Conservation (phyloP, 1,284 basidiomycete genomes). For the Heterobasidion irregulare region DNA sequence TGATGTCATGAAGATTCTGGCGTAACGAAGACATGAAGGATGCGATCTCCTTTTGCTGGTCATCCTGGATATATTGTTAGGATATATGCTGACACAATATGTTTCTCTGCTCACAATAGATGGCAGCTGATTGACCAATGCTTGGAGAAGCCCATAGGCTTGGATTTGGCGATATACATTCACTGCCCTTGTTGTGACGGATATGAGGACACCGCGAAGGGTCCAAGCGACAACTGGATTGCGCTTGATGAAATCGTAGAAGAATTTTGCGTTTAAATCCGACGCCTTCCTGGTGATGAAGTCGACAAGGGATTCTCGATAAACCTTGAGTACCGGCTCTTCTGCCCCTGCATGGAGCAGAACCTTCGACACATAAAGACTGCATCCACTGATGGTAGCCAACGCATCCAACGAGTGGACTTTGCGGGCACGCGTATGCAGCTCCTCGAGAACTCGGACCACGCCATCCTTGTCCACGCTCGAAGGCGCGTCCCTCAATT, state of each 20-base stretch:
- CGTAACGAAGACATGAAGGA: conserved; percentile 28
- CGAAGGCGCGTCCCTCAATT: conserved; percentile 61
- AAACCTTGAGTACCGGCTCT: conserved; percentile 41
- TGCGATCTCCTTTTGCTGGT: conserved; percentile 15
- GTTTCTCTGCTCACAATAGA: conserved; percentile 31
- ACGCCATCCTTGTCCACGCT: conserved; percentile 38
- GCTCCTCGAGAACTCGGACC: conserved; percentile 44
- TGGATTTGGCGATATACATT: conserved; percentile 76
- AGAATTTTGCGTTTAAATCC: conserved; percentile 65
- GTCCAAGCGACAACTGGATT: conserved; percentile 64
- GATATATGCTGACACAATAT: not conserved
- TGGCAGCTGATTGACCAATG: conserved; percentile 56
- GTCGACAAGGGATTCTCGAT: conserved; percentile 67
- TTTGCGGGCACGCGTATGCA: conserved; percentile 73
- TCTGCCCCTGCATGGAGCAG: conserved; percentile 40
- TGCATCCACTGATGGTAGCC: conserved; percentile 57
- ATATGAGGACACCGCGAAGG: conserved; percentile 52
- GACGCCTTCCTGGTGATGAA: conserved; percentile 81
- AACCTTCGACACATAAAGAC: conserved; percentile 64
- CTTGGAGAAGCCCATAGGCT: conserved; percentile 65
- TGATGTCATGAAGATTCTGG: conserved; percentile 38
- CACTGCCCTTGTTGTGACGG: conserved; percentile 46
- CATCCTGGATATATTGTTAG: conserved; percentile 7
- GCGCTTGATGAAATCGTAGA: conserved; percentile 73
- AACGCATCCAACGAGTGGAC: conserved; percentile 60